phyloP scores from a whole-genome alignment of 1,284 basidiomycete genomes.

The Malassezia brasiliensis region DNA sequence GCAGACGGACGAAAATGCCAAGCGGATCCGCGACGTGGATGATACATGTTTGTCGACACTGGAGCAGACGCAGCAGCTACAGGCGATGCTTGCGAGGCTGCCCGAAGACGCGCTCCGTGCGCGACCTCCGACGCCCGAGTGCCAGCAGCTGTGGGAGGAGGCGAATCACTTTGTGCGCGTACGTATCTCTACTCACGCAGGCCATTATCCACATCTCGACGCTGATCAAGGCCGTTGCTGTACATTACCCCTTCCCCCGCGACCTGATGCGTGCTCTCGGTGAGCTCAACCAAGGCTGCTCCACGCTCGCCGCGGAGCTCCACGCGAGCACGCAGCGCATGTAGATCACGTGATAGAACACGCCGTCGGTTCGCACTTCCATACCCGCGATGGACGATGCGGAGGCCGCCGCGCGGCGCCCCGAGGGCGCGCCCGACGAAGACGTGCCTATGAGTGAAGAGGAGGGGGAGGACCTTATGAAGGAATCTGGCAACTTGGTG shows the following conservation, averaged over 20 bases:
- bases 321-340: slow-evolving; percentile 20
- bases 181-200: slow-evolving; percentile 4
- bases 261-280: slow-evolving; percentile 29
- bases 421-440: slow-evolving; percentile 21
- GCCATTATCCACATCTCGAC: slow-evolving; percentile 35
- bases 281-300: slow-evolving; percentile 33
- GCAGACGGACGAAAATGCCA: neutral
- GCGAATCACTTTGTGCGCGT: slow-evolving; percentile 31
- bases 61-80: slow-evolving; percentile 13
- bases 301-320: slow-evolving; percentile 35
- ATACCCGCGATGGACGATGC: slow-evolving; percentile 6
- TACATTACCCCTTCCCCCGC: slow-evolving; percentile 26
- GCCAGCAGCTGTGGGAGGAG: slow-evolving; percentile 27
- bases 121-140: slow-evolving; percentile 13
- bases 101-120: slow-evolving; percentile 1
- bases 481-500: slow-evolving; percentile 33
- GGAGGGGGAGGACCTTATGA: slow-evolving; percentile 42
- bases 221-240: slow-evolving; percentile 29
- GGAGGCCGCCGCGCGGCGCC: neutral
- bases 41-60: slow-evolving; percentile 12
- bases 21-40: slow-evolving; percentile 12
- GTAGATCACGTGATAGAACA: slow-evolving; percentile 12
- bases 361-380: neutral
- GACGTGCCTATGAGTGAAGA: slow-evolving; percentile 29
- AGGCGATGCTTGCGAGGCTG: slow-evolving; percentile 2